Base-by-base conservation (phyloP, 257 asterid species). In the Solanum infundibuliforme region DNA sequence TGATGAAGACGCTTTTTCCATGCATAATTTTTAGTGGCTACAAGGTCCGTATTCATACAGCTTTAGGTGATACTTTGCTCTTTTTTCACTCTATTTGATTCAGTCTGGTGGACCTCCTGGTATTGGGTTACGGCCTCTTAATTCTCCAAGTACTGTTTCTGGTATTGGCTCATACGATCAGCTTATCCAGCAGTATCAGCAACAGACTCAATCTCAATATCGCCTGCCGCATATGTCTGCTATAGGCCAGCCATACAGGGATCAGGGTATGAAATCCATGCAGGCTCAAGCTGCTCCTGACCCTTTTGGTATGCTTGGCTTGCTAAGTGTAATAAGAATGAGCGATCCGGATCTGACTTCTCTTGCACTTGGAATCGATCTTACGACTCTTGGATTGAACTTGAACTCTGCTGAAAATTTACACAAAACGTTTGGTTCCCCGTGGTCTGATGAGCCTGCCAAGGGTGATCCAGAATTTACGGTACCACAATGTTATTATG, bases 381-480 rank as follows among this genome's bases (percentile, higher is more conserved):
- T 96, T 73, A 96, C 99, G 14, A 94, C 98, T 8, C 98, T 97
- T 74, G 99, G 99, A 86, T 91, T 97, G 93, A 95, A 97, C 92
- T 89, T 97, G 95, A 97, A 94, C 93, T 96, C 99, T 83, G 76
- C 94, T 8, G 99, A 97, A 90, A 94, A 93, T 92, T 98, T 97
- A 84, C 92, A 95, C 92, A 97, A 95, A 89, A 91, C 94, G 8
- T 97, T 96, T 89, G 95, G 96, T 87, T 96, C 99, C 81, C 99
- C 99, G 20, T 97, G 99, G 99, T 94, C 99, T 20, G 98, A 97
- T 35, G 99, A 94, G 89, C 98, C 98, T 23, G 93, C 95, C 86
- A 96, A 94, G 93, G 99, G 98, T 87, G 98, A 96, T 87, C 96
- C 98, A 1, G 99, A 96, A 88, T 97, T 92, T 87, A 87, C 91